Evolutionary conservation across 148 eudicot genomes (phyloP).

Genomic region (Heliosperma pusillum): DNA sequence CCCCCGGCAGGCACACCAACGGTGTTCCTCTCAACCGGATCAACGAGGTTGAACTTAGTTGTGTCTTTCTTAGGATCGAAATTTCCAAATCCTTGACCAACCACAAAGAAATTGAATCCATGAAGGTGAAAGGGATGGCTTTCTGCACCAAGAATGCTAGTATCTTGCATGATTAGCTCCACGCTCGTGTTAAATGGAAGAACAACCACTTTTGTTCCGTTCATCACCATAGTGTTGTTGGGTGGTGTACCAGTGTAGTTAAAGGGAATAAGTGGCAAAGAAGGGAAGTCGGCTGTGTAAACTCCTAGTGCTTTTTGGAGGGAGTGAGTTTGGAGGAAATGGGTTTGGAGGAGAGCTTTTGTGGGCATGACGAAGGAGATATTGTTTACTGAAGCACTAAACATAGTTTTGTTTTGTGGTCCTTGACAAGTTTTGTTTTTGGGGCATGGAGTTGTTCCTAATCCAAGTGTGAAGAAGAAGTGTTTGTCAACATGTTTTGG

Average conservation of each 20-base stretch:
- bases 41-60: slow-evolving; percentile 42
- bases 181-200: slow-evolving; percentile 41
- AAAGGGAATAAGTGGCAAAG: slow-evolving; percentile 28
- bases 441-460: slow-evolving; percentile 41
- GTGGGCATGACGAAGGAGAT: slow-evolving; percentile 43
- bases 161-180: slow-evolving; percentile 40
- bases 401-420: slow-evolving; percentile 37
- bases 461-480: slow-evolving; percentile 47
- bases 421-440: slow-evolving; percentile 46
- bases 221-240: slow-evolving; percentile 36
- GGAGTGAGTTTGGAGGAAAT: slow-evolving; percentile 43
- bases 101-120: slow-evolving; percentile 54
- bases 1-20: slow-evolving; percentile 60
- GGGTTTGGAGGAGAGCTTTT: slow-evolving; percentile 41
- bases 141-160: slow-evolving; percentile 42
- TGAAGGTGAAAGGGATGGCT: slow-evolving; percentile 56
- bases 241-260: slow-evolving; percentile 50
- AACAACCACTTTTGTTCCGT: slow-evolving; percentile 37
- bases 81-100: slow-evolving; percentile 56
- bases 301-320: slow-evolving; percentile 22
- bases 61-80: slow-evolving; percentile 46
- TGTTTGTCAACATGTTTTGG: slow-evolving; percentile 35
- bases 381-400: slow-evolving; percentile 42
- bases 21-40: slow-evolving; percentile 56
- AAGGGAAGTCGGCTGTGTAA: slow-evolving; percentile 32